A percentile compares a stretch with the other conserved stretches of the same genome.
phyloP scores from a whole-genome alignment of 768 basidiomycete genomes.

The Naganishia vaughanmartiniae region DNA sequence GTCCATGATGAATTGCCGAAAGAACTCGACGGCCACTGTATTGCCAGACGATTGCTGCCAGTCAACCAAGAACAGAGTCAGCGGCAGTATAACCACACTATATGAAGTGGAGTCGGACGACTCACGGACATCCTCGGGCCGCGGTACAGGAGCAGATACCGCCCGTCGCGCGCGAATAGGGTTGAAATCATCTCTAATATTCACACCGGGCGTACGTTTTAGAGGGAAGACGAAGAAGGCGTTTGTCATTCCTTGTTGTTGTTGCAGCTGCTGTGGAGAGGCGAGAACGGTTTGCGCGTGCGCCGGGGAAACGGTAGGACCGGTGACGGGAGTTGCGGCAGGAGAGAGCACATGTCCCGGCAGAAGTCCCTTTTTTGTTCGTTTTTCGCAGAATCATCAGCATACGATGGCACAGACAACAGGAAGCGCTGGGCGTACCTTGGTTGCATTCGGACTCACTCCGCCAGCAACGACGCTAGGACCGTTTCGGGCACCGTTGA shows the following conservation, averaged over 20 bases:
- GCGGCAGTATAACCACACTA: not conserved
- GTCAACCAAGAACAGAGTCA: not conserved
- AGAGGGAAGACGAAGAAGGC: conserved; percentile 81
- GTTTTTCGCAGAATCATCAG: too few relatives aligned
- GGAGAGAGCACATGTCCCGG: too few relatives aligned
- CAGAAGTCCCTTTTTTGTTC: too few relatives aligned
- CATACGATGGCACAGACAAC: not conserved
- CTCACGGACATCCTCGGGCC: conserved; percentile 13
- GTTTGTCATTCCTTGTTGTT: conserved; percentile 47
- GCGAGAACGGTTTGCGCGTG: not conserved
- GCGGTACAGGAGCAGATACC: not conserved
- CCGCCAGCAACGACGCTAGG: not conserved
- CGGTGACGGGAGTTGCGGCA: not conserved
- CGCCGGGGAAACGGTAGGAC: not conserved
- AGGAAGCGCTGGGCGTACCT: not conserved
- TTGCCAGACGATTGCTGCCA: conserved; percentile 9
- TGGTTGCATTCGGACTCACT: not conserved
- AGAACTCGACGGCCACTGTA: conserved; percentile 15
- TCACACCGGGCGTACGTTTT: conserved; percentile 70
- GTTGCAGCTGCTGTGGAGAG: not conserved
- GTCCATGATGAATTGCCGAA: not conserved
- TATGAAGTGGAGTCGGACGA: not conserved
- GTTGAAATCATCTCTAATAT: conserved; percentile 95
- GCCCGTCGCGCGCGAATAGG: conserved; percentile 72
- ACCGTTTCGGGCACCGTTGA: not conserved